Base-by-base conservation (phyloP, 148 eudicot genomes). In the Linanthus parryae region DNA sequence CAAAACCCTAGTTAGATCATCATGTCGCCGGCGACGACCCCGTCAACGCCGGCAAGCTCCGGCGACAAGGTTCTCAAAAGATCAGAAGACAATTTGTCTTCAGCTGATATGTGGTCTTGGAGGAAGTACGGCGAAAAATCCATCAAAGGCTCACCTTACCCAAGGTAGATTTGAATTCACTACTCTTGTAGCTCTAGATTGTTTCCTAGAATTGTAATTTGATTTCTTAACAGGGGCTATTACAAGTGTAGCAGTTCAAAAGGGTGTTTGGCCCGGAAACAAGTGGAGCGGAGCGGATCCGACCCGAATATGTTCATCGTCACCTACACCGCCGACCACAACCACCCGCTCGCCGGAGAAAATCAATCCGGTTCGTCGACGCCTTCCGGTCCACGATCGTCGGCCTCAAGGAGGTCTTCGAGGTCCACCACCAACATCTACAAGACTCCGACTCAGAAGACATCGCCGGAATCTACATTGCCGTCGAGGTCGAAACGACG, bases 121-220 rank as follows among this genome's bases (percentile, higher is more conserved):
- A 78, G 95, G 8, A 87, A 87, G 45, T 87, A 87, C 35, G 95
- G 95, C 10, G 85, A 87, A 54, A 87, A 87, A 48, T 79, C 86
- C 33, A 87, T 87, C 61, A 87, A 87, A 63, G 95, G 91, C 23
- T 87, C 95, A 0, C 84, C 82, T n/a, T 81, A 78, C 65, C 95
- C 91, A 24, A 75, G 95, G 95, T 82, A 22, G 3, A 37, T 7
- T 9, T 18, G 21, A n/a, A n/a, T n/a, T n/a, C n/a, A n/a, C n/a
- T n/a, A n/a, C n/a, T n/a, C n/a, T n/a, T n/a, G n/a, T n/a, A n/a
- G n/a, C n/a, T n/a, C n/a, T n/a, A n/a, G n/a, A n/a, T n/a, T n/a
- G n/a, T n/a, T n/a, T n/a, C 20, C n/a, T 23, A 37, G 4, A 9
- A 8, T 49, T 38, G 44, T n/a, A n/a, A n/a, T 30, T 47, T 54